Evolutionary conservation across 2,329 filamentous ascomycete species (phyloP).

Genomic region (Neoscytalidium dimidiatum): DNA sequence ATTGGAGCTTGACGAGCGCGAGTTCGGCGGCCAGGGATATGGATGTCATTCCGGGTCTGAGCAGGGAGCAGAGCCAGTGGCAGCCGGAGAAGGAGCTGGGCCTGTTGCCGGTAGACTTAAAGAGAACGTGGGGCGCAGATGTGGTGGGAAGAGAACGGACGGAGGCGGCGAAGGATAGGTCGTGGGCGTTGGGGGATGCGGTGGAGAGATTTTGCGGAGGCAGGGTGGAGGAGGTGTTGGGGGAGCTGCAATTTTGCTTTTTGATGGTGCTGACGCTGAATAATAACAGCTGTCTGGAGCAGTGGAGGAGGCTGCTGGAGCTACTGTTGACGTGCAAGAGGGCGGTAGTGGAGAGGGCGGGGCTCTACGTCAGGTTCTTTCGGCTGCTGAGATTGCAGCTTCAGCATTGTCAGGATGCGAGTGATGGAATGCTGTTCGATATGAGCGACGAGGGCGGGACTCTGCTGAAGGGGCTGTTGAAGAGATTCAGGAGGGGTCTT

Average conservation of each 20-base stretch:
- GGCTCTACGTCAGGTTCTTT: conserved; percentile 56
- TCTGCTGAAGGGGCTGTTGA: conserved; percentile 55
- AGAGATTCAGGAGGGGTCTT: conserved; percentile 53
- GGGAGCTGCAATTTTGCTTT: conserved; percentile 65
- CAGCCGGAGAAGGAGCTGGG: conserved; percentile 46
- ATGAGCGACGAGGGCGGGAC: conserved; percentile 54
- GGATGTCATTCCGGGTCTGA: conserved; percentile 62
- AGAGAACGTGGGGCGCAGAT: conserved; percentile 62
- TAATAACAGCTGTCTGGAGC: conserved; percentile 66
- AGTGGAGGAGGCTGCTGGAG: conserved; percentile 63
- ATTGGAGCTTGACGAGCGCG: conserved; percentile 60
- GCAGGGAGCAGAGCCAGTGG: conserved; percentile 29
- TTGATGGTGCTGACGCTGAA: conserved; percentile 64
- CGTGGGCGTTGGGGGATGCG: conserved; percentile 61
- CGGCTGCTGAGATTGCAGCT: conserved; percentile 55
- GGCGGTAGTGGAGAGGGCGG: conserved; percentile 51
- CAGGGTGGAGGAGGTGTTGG: conserved; percentile 45
- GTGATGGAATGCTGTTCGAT: conserved; percentile 64
- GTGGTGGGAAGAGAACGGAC: conserved; percentile 64
- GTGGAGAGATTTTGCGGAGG: conserved; percentile 43
- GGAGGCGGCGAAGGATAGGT: conserved; percentile 62
- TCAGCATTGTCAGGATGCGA: conserved; percentile 57
- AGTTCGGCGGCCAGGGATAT: conserved; percentile 58
- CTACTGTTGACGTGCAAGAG: conserved; percentile 59
- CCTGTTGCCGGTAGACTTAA: conserved; percentile 62